A percentile compares a stretch with the other conserved stretches of the same genome.
Conservation (phyloP, 306 rosid species). For the Quercus robur region DNA sequence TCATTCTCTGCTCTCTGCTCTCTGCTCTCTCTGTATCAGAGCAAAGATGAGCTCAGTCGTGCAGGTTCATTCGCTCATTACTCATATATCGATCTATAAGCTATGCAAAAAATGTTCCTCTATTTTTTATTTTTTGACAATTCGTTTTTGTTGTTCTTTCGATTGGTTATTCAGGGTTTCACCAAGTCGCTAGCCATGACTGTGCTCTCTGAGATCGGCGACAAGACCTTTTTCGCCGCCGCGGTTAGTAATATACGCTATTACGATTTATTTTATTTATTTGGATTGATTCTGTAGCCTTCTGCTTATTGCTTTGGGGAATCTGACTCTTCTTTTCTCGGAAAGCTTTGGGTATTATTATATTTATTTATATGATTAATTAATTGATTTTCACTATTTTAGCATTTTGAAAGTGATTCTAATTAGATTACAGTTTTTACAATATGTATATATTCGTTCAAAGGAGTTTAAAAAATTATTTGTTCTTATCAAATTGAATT, state of each 20-base stretch:
- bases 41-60: conserved; percentile 61
- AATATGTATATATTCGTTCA: neutral
- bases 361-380: too few relatives aligned
- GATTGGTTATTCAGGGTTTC: conserved; percentile 55
- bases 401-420: neutral
- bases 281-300: neutral
- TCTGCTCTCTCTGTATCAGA: neutral
- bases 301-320: neutral
- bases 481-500: too few relatives aligned
- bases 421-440: neutral
- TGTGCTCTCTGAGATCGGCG: conserved; percentile 97
- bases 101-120: too few relatives aligned
- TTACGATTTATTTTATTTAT: neutral
- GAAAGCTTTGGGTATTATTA: too few relatives aligned
- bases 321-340: neutral
- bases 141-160: neutral
- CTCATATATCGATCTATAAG: neutral
- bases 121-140: neutral
- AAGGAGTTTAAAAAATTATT: too few relatives aligned
- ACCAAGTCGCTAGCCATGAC: conserved; percentile 94
- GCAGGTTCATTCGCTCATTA: conserved; percentile 47
- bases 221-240: conserved; percentile 95
- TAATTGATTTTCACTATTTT: neutral
- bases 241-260: conserved; percentile 51
- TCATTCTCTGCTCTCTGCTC: conserved; percentile 6